Percentiles rank a stretch among this genome's conserved stretches.
Conservation (phyloP, 192 early-diverging fungal genomes). For the Coemansia sp. region DNA sequence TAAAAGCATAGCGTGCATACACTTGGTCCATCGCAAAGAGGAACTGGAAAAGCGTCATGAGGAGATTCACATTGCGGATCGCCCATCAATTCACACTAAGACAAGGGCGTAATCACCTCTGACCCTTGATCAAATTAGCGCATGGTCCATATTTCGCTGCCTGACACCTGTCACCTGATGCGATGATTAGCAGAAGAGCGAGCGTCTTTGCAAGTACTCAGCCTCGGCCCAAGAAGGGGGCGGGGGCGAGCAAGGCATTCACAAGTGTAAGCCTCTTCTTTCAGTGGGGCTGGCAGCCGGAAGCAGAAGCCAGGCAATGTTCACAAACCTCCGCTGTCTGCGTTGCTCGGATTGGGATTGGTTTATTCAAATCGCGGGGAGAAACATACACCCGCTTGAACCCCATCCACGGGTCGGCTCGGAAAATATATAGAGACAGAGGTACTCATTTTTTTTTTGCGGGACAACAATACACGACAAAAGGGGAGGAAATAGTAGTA, state of each 20-base stretch:
- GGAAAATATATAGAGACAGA: constrained; percentile 1
- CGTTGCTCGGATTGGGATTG: neutral
- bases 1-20: too few relatives aligned
- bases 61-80: too few relatives aligned
- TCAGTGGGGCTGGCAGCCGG: neutral
- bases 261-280: neutral
- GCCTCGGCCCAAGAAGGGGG: neutral
- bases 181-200: too few relatives aligned
- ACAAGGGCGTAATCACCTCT: too few relatives aligned
- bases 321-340: neutral
- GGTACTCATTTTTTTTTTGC: neutral
- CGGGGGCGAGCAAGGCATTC: neutral
- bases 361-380: neutral
- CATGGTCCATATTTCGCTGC: too few relatives aligned
- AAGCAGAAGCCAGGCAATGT: neutral
- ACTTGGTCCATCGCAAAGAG: too few relatives aligned
- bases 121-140: too few relatives aligned
- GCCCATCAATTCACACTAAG: too few relatives aligned
- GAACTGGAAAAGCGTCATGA: too few relatives aligned
- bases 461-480: neutral
- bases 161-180: too few relatives aligned
- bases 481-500: neutral
- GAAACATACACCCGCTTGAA: neutral
- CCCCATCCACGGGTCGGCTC: neutral
- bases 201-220: neutral